A percentile compares a stretch with the other conserved stretches of the same genome.
Conservation (phyloP, 176 grass and related monocot genomes). For the Bothriochloa decipiens region DNA sequence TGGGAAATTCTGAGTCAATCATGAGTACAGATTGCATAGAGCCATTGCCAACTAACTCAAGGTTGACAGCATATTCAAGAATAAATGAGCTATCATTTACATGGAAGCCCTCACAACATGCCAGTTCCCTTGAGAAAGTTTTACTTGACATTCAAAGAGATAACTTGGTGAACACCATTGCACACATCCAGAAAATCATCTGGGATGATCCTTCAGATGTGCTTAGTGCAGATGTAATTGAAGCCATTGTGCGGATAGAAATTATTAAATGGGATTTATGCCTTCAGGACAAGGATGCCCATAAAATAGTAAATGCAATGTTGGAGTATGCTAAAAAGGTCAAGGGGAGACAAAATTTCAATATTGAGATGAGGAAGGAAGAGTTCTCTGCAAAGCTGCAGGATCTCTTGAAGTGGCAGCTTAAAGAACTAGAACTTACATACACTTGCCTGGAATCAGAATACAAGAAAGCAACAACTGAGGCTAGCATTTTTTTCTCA, state of each 20-base stretch:
- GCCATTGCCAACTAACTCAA: conserved; percentile 25
- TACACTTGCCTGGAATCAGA: conserved; percentile 44
- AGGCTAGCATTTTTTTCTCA: conserved; percentile 39
- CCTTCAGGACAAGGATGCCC: conserved; percentile 48
- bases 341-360: conserved; percentile 45
- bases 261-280: conserved; percentile 41
- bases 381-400: conserved; percentile 51
- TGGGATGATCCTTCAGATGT: conserved; percentile 23
- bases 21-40: conserved; percentile 12
- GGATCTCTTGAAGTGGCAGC: conserved; percentile 48
- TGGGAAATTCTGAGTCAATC: conserved; percentile 24
- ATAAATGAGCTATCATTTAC: conserved; percentile 35
- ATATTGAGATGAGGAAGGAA: conserved; percentile 41
- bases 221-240: conserved; percentile 50
- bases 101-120: conserved; percentile 41
- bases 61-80: conserved; percentile 29
- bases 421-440: conserved; percentile 50
- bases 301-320: conserved; percentile 49
- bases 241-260: conserved; percentile 38
- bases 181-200: conserved; percentile 48
- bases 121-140: conserved; percentile 35
- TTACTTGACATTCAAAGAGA: conserved; percentile 51
- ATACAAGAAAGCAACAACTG: conserved; percentile 48
- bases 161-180: conserved; percentile 47
- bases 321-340: conserved; percentile 51